Base-by-base conservation (phyloP, 2,329 filamentous ascomycete genomes). In the Cladophialophora bantiana region DNA sequence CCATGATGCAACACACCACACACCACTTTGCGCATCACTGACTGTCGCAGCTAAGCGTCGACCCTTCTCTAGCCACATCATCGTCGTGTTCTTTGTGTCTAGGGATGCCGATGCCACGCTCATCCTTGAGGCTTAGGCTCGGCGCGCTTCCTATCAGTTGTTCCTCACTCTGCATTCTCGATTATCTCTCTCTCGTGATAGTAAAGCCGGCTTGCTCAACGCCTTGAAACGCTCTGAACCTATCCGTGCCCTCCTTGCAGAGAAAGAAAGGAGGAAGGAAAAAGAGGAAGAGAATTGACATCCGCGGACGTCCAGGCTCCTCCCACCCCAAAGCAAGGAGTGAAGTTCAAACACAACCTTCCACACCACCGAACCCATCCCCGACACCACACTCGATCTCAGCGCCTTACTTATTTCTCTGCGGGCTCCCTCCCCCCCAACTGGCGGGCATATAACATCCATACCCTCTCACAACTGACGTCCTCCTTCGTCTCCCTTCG, bases 1-100 rank as follows among this genome's bases (percentile, higher is more conserved):
- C 57, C 58, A 60, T 60, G 59, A 61, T 61, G 59, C 59, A 61
- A 61, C 59, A 54, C 48, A 52, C 45, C 45, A 61, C 59, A 54
- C 48, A 52, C 45, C 45, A 50, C 38, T 53, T 15, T 10, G 2
- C 34, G 35, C 20, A 58, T 50, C 45, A 50, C 26, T 50, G n/a
- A 50, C 45, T 50, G 20, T 50, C 45, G 20, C 45, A 50, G 45
- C 26, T 50, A 50, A 50, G 45, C 45, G 45, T 26, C 20, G 45
- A 40, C 32, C 36, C 15, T 35, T 59, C 38, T 32, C 57, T 32
- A 59, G 57, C 57, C 57, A 50, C 57, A 59, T 13, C 40, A 45
- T 32, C 7, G 35, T 45, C 42, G 31, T 59, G 31, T 45, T 18
- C 15, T 13, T 59, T 20, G 57, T 45, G 26, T 59, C 42, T 20